phyloP scores from a whole-genome alignment of 768 basidiomycete genomes.

The Amanita pallidorosea region DNA sequence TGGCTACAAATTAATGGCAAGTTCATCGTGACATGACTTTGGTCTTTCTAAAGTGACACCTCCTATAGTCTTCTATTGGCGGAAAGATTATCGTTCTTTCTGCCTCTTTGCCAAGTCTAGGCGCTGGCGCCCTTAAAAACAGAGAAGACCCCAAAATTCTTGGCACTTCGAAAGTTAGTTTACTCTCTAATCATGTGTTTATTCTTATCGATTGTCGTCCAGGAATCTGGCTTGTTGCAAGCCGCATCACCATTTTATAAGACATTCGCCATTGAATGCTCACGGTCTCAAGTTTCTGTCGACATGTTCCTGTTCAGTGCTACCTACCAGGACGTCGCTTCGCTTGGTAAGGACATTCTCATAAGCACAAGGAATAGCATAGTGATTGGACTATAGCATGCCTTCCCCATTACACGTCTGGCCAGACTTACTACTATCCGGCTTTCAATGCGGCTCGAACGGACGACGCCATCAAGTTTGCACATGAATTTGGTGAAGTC shows the following conservation, averaged over 20 bases:
- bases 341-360: slow-evolving; percentile 48
- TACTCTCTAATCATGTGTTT: background rate
- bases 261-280: slow-evolving; percentile 97
- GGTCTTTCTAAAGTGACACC: background rate
- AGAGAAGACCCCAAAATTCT: slow-evolving; percentile 94
- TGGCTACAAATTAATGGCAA: slow-evolving; percentile 89
- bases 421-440: slow-evolving; percentile 97
- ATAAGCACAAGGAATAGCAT: background rate
- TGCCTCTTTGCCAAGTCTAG: slow-evolving; percentile 76
- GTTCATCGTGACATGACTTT: slow-evolving; percentile 3
- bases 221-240: slow-evolving; percentile 90
- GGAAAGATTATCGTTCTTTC: slow-evolving; percentile 89
- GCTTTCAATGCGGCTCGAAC: slow-evolving; percentile 91
- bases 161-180: slow-evolving; percentile 77
- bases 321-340: slow-evolving; percentile 91
- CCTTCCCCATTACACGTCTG: slow-evolving; percentile 94
- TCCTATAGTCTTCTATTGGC: slow-evolving; percentile 76
- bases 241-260: slow-evolving; percentile 96
- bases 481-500: slow-evolving; percentile 92
- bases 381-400: slow-evolving; percentile 40
- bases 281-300: slow-evolving; percentile 91
- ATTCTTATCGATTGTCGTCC: background rate
- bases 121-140: slow-evolving; percentile 88
- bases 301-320: slow-evolving; percentile 99
- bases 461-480: slow-evolving; percentile 97